Evolutionary conservation across 768 basidiomycete species (phyloP), one percentile per base, ranked within the genome.

Genomic region (Mrakia blollopis): DNA sequence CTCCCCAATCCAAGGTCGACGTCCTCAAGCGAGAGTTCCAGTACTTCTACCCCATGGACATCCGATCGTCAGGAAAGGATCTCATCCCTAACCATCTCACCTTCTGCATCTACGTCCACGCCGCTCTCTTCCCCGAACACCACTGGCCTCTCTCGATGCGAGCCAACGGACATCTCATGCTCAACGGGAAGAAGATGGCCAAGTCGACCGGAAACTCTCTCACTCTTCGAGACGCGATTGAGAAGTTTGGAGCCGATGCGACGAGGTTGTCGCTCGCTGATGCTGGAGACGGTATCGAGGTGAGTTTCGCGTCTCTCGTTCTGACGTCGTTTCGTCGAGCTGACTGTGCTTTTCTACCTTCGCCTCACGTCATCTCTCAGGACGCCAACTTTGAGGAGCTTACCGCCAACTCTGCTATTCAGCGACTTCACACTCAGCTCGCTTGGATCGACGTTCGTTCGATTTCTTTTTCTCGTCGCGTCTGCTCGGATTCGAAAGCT

Each of bases 151-250:
- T 88, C 81, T 90, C 92, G 82, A 93, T 99, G 87, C 91, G 97
- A 35, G 90, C 92, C 65, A 99, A 99, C 82, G 97, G 97, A 0
- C 96, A 98, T 82, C 84, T 99, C 86, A 90, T 94, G 90, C 83
- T 99, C 83, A 98, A 99, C 84, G 95, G 96, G 28, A 91, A 94
- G 87, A 99, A 98, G 87, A 99, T 99, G 97, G 91, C 90, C 57
- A 99, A 98, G 88, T 92, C 91, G 83, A 94, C 91, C 63, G 97
- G 97, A 16, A 99, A 99, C 84, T 92, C 91, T 75, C 86, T 98
- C 86, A 99, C 96, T 0, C 85, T 98, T 83, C 85, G 89, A 74
- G 92, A 99, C 82, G 88, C 91, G 0, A 89, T 96, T 77, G 87
- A 90, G 84, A 98, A 98, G 87, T 98, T 96, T 81, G 97, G 97